Base-by-base conservation (phyloP, 2,329 filamentous ascomycete species). In the Trichophaea hybrida region DNA sequence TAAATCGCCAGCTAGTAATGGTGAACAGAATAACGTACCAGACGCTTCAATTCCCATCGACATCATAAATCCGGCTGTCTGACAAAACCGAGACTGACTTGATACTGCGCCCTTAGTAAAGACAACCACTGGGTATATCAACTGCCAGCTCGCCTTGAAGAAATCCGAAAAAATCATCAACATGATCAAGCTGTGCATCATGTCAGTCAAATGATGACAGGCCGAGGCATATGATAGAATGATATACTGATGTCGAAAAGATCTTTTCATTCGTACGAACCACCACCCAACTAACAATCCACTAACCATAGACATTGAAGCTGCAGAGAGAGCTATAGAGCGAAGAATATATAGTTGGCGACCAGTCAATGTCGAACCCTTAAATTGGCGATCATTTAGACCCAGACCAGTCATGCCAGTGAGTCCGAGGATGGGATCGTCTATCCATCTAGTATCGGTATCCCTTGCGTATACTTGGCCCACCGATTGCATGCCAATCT, bases 231-330 rank as follows among this genome's bases (percentile, higher is more conserved):
- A 48, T 15, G 53, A 24, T 58, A 35, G 33, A 63, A 34, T 62
- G 34, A 73, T 79, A 73, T 73, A 83, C 82, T 84, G 81, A 70
- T 89, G 84, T 50, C 86, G 80, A 70, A 89, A 90, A 64, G 78
- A 82, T 68, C 84, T 78, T 65, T 80, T 78, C 83, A 89, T 89
- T 63, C 80, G 77, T 59, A 80, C 74, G 69, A 90, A 88, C 82
- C 83, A 88, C 72, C 84, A 85, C 43, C 67, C 64, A 48, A 69
- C 67, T 59, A 69, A 57, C 44, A 65, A 31, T 32, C 64, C 64
- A 49, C 59, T 65, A 31, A 54, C 53, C 32, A 66, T 56, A 43
- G 63, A 65, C 59, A 65, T 64, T 24, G 55, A 61, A 46, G 64
- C 64, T 48, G 61, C 63, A 7, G 59, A 55, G 34, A 66, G 57